These are phyloP conservation scores for barrel medic (Medicago truncatula) DNA, from an alignment of 306 rosid genomes.

Conservation along the genomic window MtrunA17r5.0-ANR NC_053048.1:31308501-31309000, in stretches of 20 bases:
- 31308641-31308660: background rate
- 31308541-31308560: constrained; percentile 31
- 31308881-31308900: background rate
- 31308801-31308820: constrained; percentile 76
- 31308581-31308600: background rate
- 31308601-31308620: background rate
- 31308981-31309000: background rate
- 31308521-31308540: constrained; percentile 50
- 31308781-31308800: constrained; percentile 82
- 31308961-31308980: background rate
- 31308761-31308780: constrained; percentile 69
- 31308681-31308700: background rate
- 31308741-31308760: background rate
- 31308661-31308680: background rate
- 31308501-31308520: constrained; percentile 84
- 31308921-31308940: constrained; percentile 28
- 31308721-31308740: constrained; percentile 2
- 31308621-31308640: background rate
- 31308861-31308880: constrained; percentile 60
- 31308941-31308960: background rate
- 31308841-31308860: constrained; percentile 77
- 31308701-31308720: background rate
- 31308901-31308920: background rate
- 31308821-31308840: constrained; percentile 60
- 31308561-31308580: background rate